Percentiles rank a stretch among this genome's conserved stretches.
phyloP scores from a whole-genome alignment of 208 protist genomes.

The Angomonas deanei region DNA sequence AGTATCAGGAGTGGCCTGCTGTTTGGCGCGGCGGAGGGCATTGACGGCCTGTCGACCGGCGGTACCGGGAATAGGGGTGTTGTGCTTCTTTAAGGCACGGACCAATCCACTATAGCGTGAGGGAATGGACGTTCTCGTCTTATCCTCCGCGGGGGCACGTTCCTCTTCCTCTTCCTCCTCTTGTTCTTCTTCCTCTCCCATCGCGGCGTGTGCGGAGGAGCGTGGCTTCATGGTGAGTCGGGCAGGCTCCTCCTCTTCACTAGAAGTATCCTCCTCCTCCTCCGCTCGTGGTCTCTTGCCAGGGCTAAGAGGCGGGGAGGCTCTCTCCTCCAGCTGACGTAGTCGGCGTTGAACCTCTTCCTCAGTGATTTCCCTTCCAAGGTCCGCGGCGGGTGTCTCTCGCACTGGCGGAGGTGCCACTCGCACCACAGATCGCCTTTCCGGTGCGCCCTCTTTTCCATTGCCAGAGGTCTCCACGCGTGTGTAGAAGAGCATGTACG shows the following conservation, averaged over 20 bases:
- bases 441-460: background rate
- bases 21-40: conserved; percentile 27
- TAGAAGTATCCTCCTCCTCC: background rate
- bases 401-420: background rate
- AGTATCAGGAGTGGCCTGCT: conserved; percentile 28
- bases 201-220: background rate
- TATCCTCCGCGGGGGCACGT: background rate
- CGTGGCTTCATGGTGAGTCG: background rate
- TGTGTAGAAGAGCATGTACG: conserved; percentile 91
- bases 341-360: conserved; percentile 12
- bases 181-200: background rate
- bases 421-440: background rate
- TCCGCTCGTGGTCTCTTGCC: background rate
- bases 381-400: background rate
- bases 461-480: conserved; percentile 12
- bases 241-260: background rate
- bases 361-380: conserved; percentile 21
- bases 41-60: conserved; percentile 22
- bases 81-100: conserved; percentile 35
- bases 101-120: conserved; percentile 44
- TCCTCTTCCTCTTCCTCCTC: background rate
- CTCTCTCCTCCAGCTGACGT: background rate
- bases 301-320: too few relatives aligned
- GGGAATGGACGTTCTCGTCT: conserved; percentile 4
- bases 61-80: background rate